phyloP scores from a whole-genome alignment of 2,329 filamentous ascomycete species.

The Pseudogymnoascus sp. region DNA sequence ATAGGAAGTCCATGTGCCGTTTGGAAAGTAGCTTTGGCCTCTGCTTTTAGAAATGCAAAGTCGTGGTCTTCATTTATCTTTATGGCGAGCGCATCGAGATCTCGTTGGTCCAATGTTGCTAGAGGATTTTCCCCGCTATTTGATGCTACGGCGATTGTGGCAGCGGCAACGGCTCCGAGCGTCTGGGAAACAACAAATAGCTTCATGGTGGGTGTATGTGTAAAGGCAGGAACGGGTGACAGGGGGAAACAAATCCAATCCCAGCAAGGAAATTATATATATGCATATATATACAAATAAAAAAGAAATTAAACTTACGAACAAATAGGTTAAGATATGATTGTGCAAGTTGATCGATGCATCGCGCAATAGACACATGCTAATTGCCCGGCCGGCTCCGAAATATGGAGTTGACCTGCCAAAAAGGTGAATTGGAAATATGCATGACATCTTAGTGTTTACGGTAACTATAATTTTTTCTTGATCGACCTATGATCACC shows the following conservation, averaged over 20 bases:
- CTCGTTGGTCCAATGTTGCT: neutral
- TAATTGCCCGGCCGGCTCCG: neutral
- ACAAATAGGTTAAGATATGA: neutral
- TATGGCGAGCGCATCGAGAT: neutral
- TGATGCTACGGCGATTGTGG: neutral
- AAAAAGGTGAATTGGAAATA: neutral
- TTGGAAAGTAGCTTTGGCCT: neutral
- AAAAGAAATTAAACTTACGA: neutral
- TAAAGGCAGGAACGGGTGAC: neutral
- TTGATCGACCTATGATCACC: neutral
- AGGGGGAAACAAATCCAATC: neutral
- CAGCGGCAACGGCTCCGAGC: neutral
- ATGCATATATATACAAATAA: neutral
- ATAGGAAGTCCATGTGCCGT: neutral
- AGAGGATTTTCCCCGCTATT: neutral
- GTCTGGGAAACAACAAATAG: neutral
- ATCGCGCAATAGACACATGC: constrained; percentile 2
- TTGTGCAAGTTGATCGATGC: neutral
- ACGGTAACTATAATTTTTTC: neutral
- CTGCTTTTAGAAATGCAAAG: neutral
- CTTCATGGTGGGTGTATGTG: neutral
- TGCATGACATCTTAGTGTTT: neutral
- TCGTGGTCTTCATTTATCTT: neutral
- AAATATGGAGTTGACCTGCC: neutral
- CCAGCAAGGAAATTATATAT: neutral